phyloP scores from a whole-genome alignment of 169 alveolate genomes.

The Pseudocohnilembus persalinus region DNA sequence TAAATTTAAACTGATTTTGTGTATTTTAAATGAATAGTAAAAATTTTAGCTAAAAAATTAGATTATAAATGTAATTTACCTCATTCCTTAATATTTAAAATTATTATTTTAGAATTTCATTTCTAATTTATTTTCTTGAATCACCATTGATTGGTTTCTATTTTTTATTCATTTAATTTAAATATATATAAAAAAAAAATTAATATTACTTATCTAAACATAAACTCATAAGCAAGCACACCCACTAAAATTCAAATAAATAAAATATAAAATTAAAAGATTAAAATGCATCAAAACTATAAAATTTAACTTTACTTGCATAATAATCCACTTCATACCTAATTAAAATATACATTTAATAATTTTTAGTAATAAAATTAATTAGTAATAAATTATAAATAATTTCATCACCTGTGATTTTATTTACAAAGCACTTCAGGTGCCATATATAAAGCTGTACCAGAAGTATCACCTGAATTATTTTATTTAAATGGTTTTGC shows the following conservation, averaged over 20 bases:
- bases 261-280: no score
- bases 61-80: background rate
- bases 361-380: no score
- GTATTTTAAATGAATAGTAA: no score
- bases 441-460: constrained; percentile 77
- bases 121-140: background rate
- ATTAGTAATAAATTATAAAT: no score
- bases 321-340: background rate
- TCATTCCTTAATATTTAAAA: background rate
- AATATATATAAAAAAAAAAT: no score
- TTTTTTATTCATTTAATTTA: no score
- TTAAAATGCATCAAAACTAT: background rate
- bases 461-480: constrained; percentile 71
- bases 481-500: constrained; percentile 57
- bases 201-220: background rate
- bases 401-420: no score
- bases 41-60: no score
- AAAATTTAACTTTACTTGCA: background rate
- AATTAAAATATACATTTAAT: no score
- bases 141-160: background rate
- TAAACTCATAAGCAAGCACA: background rate
- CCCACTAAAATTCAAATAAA: background rate
- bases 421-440: background rate
- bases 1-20: no score
- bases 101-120: no score